Evolutionary conservation across 2,329 filamentous ascomycete genomes (phyloP).

Genomic region (Aspergillus hortae): DNA sequence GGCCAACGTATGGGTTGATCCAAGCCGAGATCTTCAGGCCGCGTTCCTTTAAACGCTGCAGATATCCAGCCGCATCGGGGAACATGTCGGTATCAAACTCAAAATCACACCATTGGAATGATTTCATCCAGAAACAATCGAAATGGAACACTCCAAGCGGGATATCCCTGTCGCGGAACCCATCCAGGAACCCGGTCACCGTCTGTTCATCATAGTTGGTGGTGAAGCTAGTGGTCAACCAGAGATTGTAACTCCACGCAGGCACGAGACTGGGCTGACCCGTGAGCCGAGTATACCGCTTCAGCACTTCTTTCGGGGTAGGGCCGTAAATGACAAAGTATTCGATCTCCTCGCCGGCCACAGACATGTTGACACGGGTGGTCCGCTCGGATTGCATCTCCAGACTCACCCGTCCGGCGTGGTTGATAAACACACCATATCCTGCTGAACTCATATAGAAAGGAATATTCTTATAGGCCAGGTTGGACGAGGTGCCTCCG

Average conservation of each 20-base stretch:
- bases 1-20: slow-evolving; percentile 73
- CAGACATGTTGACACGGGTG: slow-evolving; percentile 64
- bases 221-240: slow-evolving; percentile 70
- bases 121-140: slow-evolving; percentile 75
- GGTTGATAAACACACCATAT: slow-evolving; percentile 74
- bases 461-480: slow-evolving; percentile 41
- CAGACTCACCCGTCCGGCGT: slow-evolving; percentile 64
- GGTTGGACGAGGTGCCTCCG: slow-evolving; percentile 42
- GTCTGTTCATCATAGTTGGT: slow-evolving; percentile 69
- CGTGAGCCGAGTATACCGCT: slow-evolving; percentile 64
- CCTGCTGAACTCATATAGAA: slow-evolving; percentile 54
- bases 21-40: slow-evolving; percentile 69
- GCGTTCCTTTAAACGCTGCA: slow-evolving; percentile 60
- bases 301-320: slow-evolving; percentile 67
- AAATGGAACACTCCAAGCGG: slow-evolving; percentile 72
- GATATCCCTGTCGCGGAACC: slow-evolving; percentile 63
- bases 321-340: slow-evolving; percentile 72
- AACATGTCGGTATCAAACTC: slow-evolving; percentile 66
- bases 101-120: slow-evolving; percentile 73
- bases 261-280: slow-evolving; percentile 64
- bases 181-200: slow-evolving; percentile 63
- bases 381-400: slow-evolving; percentile 71
- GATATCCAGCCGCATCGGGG: slow-evolving; percentile 63
- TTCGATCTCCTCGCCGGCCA: slow-evolving; percentile 66
- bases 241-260: slow-evolving; percentile 71